Percentiles rank a stretch among this genome's conserved stretches.
These are phyloP conservation scores for Lactarius hatsudake DNA, from an alignment of 768 basidiomycete species.

Conservation along the genomic window DNA sequence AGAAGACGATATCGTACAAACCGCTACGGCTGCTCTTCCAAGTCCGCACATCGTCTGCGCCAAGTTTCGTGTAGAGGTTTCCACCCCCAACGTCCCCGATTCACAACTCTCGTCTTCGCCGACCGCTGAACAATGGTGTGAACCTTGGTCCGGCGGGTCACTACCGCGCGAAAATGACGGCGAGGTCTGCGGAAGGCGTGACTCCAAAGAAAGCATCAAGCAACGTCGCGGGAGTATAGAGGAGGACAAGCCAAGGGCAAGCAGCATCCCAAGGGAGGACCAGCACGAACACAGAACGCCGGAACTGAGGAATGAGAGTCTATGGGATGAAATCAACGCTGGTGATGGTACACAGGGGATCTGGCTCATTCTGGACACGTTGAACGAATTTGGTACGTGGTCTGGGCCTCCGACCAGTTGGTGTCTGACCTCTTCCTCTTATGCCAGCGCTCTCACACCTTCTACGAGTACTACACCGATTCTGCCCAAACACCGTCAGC, in stretches of 20 bases:
- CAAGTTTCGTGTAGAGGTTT: slow-evolving; percentile 16
- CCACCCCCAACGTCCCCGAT: background rate
- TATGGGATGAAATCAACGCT: slow-evolving; percentile 16
- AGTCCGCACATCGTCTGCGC: slow-evolving; percentile 26
- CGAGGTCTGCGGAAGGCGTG: slow-evolving; percentile 16
- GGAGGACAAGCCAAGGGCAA: background rate
- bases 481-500: slow-evolving; percentile 14
- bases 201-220: slow-evolving; percentile 24
- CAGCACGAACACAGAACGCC: slow-evolving; percentile 7
- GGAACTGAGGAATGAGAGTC: slow-evolving; percentile 8
- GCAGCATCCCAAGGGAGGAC: slow-evolving; percentile 14
- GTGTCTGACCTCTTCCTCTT: background rate
- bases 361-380: slow-evolving; percentile 27
- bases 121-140: slow-evolving; percentile 16
- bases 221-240: slow-evolving; percentile 12
- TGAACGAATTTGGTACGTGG: slow-evolving; percentile 20
- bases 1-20: slow-evolving; percentile 20
- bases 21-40: slow-evolving; percentile 1
- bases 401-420: background rate
- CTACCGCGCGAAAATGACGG: slow-evolving; percentile 20
- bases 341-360: slow-evolving; percentile 24
- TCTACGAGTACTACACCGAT: slow-evolving; percentile 27
- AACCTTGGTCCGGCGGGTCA: slow-evolving; percentile 25
- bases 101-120: slow-evolving; percentile 1
- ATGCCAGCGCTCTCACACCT: slow-evolving; percentile 21